Evolutionary conservation across 1,284 basidiomycete genomes (phyloP).

Genomic region (Moniliella sp.): DNA sequence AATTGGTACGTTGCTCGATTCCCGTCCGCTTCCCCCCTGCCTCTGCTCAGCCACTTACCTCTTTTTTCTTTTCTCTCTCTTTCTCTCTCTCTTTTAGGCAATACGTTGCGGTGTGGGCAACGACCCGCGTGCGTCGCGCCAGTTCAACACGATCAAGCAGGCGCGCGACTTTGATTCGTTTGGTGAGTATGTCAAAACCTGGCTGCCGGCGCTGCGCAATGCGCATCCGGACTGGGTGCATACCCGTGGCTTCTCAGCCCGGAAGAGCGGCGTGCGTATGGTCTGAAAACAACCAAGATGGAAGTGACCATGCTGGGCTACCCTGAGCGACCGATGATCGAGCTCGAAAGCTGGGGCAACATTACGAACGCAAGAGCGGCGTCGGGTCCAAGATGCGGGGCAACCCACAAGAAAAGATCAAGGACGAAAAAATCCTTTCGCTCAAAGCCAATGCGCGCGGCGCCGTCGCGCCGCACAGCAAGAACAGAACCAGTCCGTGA

Average conservation of each 20-base stretch:
- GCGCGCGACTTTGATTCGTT: conserved; percentile 40
- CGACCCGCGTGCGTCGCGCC: conserved; percentile 40
- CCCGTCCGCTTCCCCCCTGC: conserved; percentile 38
- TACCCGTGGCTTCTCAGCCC: too few species aligned
- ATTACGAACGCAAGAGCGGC: too few species aligned
- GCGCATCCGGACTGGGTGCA: conserved; percentile 32
- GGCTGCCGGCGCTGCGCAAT: conserved; percentile 38
- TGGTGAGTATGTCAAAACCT: conserved; percentile 39
- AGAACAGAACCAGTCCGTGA: too few species aligned
- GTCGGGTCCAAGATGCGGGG: conserved; percentile 23
- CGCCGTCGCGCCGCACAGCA: too few species aligned
- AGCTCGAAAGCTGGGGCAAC: conserved; percentile 20
- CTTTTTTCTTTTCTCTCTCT: conserved; percentile 1
- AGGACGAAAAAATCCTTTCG: conserved; percentile 23
- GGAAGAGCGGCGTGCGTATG: conserved; percentile 19
- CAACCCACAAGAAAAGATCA: conserved; percentile 25
- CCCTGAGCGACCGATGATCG: conserved; percentile 14
- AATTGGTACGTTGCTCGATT: conserved; percentile 10
- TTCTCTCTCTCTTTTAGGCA: conserved; percentile 3
- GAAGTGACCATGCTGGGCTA: conserved; percentile 23
- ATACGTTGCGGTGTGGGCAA: conserved; percentile 41
- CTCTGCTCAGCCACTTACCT: conserved; percentile 8
- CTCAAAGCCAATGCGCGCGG: too few species aligned
- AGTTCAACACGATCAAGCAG: conserved; percentile 44
- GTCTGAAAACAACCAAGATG: conserved; percentile 18